These are phyloP conservation scores for thale cress (Arabidopsis thaliana) DNA, from an alignment of 345 rosid genomes.

Conservation along the genomic window TAIR10.1 NC_003076.8:2358001-2358500, in stretches of 20 bases:
- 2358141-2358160: constrained; percentile 36
- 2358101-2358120: constrained; percentile 38
- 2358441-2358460: constrained; percentile 34
- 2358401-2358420: not conserved
- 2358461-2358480: constrained; percentile 3
- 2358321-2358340: not conserved
- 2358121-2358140: constrained; percentile 34
- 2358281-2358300: not conserved
- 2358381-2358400: not conserved
- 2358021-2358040: constrained; percentile 14
- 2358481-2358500: constrained; percentile 24
- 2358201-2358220: too few species aligned
- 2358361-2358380: not conserved
- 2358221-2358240: not conserved
- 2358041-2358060: constrained; percentile 26
- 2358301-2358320: not conserved
- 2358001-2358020: constrained; percentile 79
- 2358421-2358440: constrained; percentile 26
- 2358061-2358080: constrained; percentile 26
- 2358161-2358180: not conserved
- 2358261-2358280: not conserved
- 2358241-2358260: not conserved
- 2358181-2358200: not conserved
- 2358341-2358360: constrained; percentile 7
- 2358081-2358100: constrained; percentile 30